Evolutionary conservation across 352 stramenopile genomes (phyloP).

Genomic region (Phytopythium kandeliae): DNA sequence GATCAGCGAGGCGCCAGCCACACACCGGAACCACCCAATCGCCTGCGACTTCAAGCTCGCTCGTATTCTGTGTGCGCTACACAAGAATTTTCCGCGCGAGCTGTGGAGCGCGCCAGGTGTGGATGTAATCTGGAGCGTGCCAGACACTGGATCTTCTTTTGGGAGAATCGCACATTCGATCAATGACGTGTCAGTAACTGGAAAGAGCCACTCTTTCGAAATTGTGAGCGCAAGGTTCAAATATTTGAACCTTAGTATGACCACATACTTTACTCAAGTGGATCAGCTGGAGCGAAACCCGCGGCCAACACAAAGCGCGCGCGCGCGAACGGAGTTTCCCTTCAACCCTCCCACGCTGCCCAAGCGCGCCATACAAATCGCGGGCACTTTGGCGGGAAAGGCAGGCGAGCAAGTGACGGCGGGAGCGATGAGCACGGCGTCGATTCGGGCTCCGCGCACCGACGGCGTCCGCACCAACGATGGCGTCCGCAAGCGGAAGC

Average conservation of each 20-base stretch:
- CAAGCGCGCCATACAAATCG: no score
- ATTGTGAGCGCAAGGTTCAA: background rate
- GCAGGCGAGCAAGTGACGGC: background rate
- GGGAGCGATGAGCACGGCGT: slow-evolving; percentile 1
- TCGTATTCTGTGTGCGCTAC: background rate
- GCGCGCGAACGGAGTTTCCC: background rate
- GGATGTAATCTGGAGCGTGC: slow-evolving; percentile 1
- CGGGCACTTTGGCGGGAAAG: background rate
- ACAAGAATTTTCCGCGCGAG: slow-evolving; percentile 20
- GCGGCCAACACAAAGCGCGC: background rate
- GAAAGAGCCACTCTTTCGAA: background rate
- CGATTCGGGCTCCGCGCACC: background rate
- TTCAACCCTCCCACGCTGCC: background rate
- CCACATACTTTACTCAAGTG: background rate
- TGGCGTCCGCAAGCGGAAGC: slow-evolving; percentile 16
- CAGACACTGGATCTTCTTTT: background rate
- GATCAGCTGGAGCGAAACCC: background rate
- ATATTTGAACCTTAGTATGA: background rate
- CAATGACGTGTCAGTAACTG: no score
- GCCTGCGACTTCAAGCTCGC: slow-evolving; percentile 18
- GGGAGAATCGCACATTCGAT: no score
- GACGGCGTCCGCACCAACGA: slow-evolving; percentile 1
- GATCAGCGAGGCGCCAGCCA: no score
- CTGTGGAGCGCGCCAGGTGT: background rate
- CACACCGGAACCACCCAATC: slow-evolving; percentile 13